These are phyloP conservation scores for Taxillus chinensis DNA, from an alignment of 164 flowering plant genomes.

Conservation along the genomic window DNA sequence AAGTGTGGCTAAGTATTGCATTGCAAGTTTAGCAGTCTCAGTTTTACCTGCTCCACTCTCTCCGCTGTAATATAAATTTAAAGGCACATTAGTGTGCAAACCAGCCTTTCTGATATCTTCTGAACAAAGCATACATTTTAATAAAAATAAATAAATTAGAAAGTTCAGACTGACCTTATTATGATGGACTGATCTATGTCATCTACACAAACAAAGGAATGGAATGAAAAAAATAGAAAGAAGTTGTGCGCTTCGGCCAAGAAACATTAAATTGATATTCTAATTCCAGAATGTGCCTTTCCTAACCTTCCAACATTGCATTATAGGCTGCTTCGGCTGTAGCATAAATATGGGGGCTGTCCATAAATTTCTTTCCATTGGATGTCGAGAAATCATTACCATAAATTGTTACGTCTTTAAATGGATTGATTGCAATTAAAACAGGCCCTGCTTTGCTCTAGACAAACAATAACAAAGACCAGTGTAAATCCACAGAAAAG, in stretches of 20 bases:
- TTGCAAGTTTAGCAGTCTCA: slow-evolving; percentile 72
- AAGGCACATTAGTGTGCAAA: neutral
- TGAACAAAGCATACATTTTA: no score
- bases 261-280: neutral
- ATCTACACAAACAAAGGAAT: slow-evolving; percentile 40
- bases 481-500: slow-evolving; percentile 1
- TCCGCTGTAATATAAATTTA: slow-evolving; percentile 37
- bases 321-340: slow-evolving; percentile 62
- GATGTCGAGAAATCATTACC: slow-evolving; percentile 47
- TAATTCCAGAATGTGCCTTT: neutral
- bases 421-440: slow-evolving; percentile 87
- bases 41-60: slow-evolving; percentile 96
- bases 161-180: slow-evolving; percentile 40
- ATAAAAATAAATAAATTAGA: no score
- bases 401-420: slow-evolving; percentile 53
- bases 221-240: neutral
- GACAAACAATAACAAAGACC: slow-evolving; percentile 12
- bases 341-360: slow-evolving; percentile 77
- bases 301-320: slow-evolving; percentile 76
- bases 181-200: slow-evolving; percentile 74
- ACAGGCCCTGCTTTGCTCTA: slow-evolving; percentile 96
- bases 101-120: no score
- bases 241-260: no score
- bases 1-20: slow-evolving; percentile 65
- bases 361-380: slow-evolving; percentile 40